Base-by-base conservation (phyloP, 2,329 filamentous ascomycete genomes). In the Cladosporium cucumerinum region DNA sequence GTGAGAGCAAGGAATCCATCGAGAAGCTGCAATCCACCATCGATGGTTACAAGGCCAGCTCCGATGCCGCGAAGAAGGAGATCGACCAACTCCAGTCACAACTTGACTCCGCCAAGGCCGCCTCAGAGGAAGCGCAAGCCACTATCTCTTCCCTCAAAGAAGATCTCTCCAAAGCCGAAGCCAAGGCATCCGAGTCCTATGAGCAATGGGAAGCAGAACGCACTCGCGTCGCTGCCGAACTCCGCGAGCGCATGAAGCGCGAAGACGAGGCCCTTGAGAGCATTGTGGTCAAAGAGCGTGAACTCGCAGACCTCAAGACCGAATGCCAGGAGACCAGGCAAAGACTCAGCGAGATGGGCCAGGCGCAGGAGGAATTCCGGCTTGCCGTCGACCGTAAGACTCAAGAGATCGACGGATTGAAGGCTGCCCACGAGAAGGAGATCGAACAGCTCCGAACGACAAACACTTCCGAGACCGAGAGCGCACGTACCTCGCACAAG, bases 141-240 rank as follows among this genome's bases (percentile, higher is more conserved):
- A 62, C 49, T 30, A 61, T 67, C 10, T 32, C 58, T 5, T 43
- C 64, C 5, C 57, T 72, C 18, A 61, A 69, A 30, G 43, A 65
- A 57, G 64, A 69, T 36, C 65, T 71, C 5, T 55, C 64, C 26
- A 63, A 66, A n/a, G 69, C 70, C 25, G 67, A 71, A 30, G 39
- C 63, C 23, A 60, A 54, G 8, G 32, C 59, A n/a, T 39, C 62
- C 5, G 32, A 62, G 10, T 55, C 23, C 4, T 62, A 62, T 25
- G 52, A 52, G 21, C 32, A 48, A 34, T 51, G 59, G 8, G 28
- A 57, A 28, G 36, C 57, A 18, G 57, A 57, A 16, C 49, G 54
- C 14, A 39, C 28, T 26, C 58, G 51, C 18, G 34, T 62, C 14
- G 49, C 48, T 10, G 30, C 16, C 4, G 57, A 52, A 3, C 52